Percentiles rank a stretch among this genome's conserved stretches.
Conservation (phyloP, 306 rosid genomes). For the Vigna reflexopilosa region DNA sequence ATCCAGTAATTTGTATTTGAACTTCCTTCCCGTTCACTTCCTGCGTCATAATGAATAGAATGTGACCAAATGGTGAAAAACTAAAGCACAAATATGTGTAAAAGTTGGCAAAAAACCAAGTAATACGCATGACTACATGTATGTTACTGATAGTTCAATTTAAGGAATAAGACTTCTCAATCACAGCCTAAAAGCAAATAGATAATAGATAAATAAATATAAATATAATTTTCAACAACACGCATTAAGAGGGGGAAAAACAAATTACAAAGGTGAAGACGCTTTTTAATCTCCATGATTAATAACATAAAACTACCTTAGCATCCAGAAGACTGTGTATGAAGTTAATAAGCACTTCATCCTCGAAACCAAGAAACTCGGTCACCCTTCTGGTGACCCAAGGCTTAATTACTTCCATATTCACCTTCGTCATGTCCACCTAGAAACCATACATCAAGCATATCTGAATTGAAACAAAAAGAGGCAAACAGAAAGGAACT, state of each 20-base stretch:
- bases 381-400: constrained; percentile 94
- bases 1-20: constrained; percentile 94
- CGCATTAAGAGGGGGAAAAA: background rate
- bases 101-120: background rate
- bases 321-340: constrained; percentile 91
- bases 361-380: constrained; percentile 95
- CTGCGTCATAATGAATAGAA: constrained; percentile 52
- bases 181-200: constrained; percentile 8
- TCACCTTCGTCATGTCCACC: constrained; percentile 94
- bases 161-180: background rate
- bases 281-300: constrained; percentile 15
- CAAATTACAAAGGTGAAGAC: constrained; percentile 21
- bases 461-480: constrained; percentile 27
- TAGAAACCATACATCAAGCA: constrained; percentile 50
- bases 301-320: constrained; percentile 62
- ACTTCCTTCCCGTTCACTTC: constrained; percentile 88
- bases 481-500: background rate
- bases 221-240: background rate
- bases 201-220: background rate
- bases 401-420: constrained; percentile 87
- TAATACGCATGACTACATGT: background rate
- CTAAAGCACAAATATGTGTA: background rate
- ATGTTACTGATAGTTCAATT: constrained; percentile 22
- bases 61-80: background rate
- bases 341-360: constrained; percentile 97